Evolutionary conservation across 2,329 filamentous ascomycete species (phyloP), one percentile per base, ranked within the genome.

Genomic region (Alternaria alternata): DNA sequence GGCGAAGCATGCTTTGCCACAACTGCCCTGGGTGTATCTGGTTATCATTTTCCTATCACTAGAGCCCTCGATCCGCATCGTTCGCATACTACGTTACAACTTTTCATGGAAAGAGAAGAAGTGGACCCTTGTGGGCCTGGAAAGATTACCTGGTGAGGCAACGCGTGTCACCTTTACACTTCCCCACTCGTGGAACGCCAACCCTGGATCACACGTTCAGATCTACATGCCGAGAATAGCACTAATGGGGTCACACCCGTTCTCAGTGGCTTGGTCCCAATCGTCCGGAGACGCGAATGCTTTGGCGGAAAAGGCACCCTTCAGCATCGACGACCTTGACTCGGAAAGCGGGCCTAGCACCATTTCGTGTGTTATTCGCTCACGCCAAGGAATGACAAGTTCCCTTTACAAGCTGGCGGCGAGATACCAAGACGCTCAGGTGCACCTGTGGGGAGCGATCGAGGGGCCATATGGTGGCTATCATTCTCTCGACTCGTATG

Each of bases 401-500:
- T 87, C 87, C 65, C 86, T 97, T 6, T 95, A 87, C 81, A 82
- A 91, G 69, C 86, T 83, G 57, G 92, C 91, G 6, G 81, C 82
- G 47, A 77, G 78, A 34, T 75, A 81, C 14, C 80, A 82, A 4
- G 76, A 77, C 9, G 81, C 79, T 22, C 81, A 83, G 2, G 79
- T 92, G 57, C 81, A 83, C 12, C 80, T 93, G 51, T 86, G 83
- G 59, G 92, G 92, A 8, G 87, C 91, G 48, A 87, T 96, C 63
- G 94, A 97, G 80, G 94, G 94, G 0, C 93, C 94, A 0, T 97
- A 97, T 72, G 79, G 89, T 22, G 89, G 92, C 72, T 42, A 63
- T 20, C 90, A 95, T 78, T 89, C 87, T 51, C 88, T 97, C 63
- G 89, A 93, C 78, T 96, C 93, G 5, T 97, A 97, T 78, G 94